Evolutionary conservation across 805 yeast species (phyloP).

Genomic region (Sungouiella blattae): DNA sequence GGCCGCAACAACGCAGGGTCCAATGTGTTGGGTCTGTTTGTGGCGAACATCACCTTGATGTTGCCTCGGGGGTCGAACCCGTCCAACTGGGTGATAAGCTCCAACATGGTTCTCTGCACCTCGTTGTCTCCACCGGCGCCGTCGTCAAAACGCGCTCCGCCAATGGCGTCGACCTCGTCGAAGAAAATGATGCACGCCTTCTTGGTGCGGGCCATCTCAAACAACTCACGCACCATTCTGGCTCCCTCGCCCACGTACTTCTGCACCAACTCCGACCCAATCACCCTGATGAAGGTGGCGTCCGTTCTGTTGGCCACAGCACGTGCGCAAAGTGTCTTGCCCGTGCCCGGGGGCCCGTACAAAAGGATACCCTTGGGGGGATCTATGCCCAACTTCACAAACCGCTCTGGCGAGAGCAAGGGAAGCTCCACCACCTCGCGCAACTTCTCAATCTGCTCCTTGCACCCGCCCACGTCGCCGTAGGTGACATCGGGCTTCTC

Average conservation of each 20-base stretch:
- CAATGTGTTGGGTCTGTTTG: slow-evolving; percentile 95
- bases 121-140: slow-evolving; percentile 99
- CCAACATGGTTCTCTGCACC: slow-evolving; percentile 98
- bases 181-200: slow-evolving; percentile 97
- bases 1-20: slow-evolving; percentile 98
- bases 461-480: slow-evolving; percentile 97
- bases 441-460: slow-evolving; percentile 82
- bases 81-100: slow-evolving; percentile 93
- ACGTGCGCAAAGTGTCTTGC: slow-evolving; percentile 96
- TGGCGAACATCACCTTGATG: slow-evolving; percentile 98
- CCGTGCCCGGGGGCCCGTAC: slow-evolving; percentile 99
- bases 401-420: slow-evolving; percentile 85
- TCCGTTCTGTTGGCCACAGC: slow-evolving; percentile 99
- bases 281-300: slow-evolving; percentile 96
- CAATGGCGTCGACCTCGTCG: slow-evolving; percentile 98
- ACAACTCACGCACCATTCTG: slow-evolving; percentile 96
- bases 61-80: slow-evolving; percentile 99
- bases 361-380: slow-evolving; percentile 97
- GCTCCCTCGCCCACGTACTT: slow-evolving; percentile 99
- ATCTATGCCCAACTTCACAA: slow-evolving; percentile 94
- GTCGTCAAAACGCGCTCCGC: slow-evolving; percentile 99
- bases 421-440: slow-evolving; percentile 22
- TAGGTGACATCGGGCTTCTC: slow-evolving; percentile 99
- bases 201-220: slow-evolving; percentile 98
- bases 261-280: slow-evolving; percentile 97